These are phyloP conservation scores for Lipomyces sp. DNA, from an alignment of 805 yeast genomes.

Conservation along the genomic window DNA sequence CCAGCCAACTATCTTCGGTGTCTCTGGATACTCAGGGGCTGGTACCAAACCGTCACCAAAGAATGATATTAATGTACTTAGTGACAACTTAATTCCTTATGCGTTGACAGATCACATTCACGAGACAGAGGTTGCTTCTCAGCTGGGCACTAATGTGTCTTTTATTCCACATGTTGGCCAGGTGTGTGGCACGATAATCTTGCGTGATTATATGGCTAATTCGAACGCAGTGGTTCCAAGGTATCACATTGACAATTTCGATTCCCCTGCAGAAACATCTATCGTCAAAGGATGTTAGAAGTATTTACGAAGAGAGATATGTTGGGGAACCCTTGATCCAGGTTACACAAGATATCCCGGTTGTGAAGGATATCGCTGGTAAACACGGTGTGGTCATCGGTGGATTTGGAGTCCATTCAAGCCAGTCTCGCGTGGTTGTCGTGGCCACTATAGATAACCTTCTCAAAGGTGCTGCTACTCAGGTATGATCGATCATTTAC, in stretches of 20 bases:
- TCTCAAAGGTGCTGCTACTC: conserved; percentile 98
- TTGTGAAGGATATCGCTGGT: conserved; percentile 87
- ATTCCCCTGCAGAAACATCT: conserved; percentile 74
- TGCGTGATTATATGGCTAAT: neutral
- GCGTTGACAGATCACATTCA: conserved; percentile 96
- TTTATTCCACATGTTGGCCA: conserved; percentile 95
- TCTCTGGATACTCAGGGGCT: conserved; percentile 98
- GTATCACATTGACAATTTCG: conserved; percentile 88
- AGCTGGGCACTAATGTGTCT: conserved; percentile 77
- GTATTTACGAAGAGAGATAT: conserved; percentile 84
- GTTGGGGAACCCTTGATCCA: conserved; percentile 84
- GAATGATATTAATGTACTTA: conserved; percentile 76
- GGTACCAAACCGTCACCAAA: conserved; percentile 98
- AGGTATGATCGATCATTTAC: conserved; percentile 43
- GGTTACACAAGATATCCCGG: conserved; percentile 89
- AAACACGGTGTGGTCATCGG: conserved; percentile 94
- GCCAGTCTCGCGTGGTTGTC: conserved; percentile 86
- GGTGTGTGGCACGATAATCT: neutral
- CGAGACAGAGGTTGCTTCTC: conserved; percentile 87
- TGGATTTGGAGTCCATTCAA: conserved; percentile 90
- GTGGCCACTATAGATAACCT: conserved; percentile 96
- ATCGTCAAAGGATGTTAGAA: conserved; percentile 80
- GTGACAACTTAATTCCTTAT: conserved; percentile 89
- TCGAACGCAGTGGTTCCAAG: conserved; percentile 85
- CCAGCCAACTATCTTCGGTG: conserved; percentile 87